Evolutionary conservation across 2,329 filamentous ascomycete genomes (phyloP), one percentile per base, ranked within the genome.

Genomic region (Trichoderma sp.): DNA sequence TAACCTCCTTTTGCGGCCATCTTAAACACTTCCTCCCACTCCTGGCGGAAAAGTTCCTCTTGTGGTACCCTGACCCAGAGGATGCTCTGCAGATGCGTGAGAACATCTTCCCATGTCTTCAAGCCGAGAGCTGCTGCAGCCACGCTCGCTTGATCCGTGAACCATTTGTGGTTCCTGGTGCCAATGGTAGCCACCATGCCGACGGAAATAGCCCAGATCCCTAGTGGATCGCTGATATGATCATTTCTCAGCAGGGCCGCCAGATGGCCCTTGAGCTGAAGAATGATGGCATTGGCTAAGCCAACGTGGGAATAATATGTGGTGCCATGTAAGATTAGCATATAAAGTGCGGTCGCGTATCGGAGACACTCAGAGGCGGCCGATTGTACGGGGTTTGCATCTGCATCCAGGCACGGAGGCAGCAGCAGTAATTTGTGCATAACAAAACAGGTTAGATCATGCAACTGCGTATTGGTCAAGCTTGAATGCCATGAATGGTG

Each of bases 281-380:
- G 38, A 45, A 64, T 64, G 29, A 64, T 53, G 59, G 60, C 41
- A 27, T 72, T 63, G 6, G 69, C 69, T 18, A 72, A 21, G n/a
- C 69, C 59, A 9, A 7, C 69, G 18, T 72, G 69, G 38, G 69
- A 72, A 62, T 72, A 72, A 27, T 72, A 72, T 18, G 69, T 72
- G 14, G 69, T 72, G 24, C 69, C 69, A 9, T 72, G 69, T 35
- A 72, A 53, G 6, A 72, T 72, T 29, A 72, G 59, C 69, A 72
- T 72, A 41, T 72, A 72, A 11, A 72, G 59, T 18, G 69, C 59
- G 24, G n/a, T 50, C 38, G 69, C 69, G 41, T 72, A 64, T 64
- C 69, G 69, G 29, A 72, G 69, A 6, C 59, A n/a, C 6, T 72
- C 69, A 9, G 69, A 72, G 12, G 69, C 27, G 16, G 69, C 38